Evolutionary conservation across 2,329 filamentous ascomycete species (phyloP), one percentile per base, ranked within the genome.

Genomic region (Xylaria sp.): DNA sequence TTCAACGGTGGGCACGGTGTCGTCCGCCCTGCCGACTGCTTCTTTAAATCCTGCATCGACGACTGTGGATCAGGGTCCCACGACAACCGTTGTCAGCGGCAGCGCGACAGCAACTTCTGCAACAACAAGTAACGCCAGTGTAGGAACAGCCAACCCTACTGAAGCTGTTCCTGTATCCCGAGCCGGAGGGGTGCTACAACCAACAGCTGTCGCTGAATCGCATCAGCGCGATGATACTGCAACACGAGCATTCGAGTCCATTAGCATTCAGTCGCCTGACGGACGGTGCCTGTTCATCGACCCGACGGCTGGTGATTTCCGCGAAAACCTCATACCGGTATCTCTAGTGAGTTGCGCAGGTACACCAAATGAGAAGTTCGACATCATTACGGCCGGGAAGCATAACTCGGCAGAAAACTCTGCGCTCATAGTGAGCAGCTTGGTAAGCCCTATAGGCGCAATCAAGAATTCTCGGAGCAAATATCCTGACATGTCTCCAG

Each of bases 241-340:
- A 2, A 84, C 80, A 1, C 82, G 84, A 2, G 81, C 82, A 7
- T 83, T 87, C 65, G 80, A 79, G 46, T 80, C 79, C 46, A 82
- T 84, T 48, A 79, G 81, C 64, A 84, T 88, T 75, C 80, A 82
- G 39, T 82, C 84, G 0, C 77, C 84, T 12, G 82, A 84, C 69
- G 85, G 85, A 32, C 80, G 84, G 61, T 88, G 85, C 67, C 80
- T 87, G n/a, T 86, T 82, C 41, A 76, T 87, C 54, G 83, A 87
- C 72, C 83, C 84, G 0, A 84, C 84, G 1, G 85, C 84, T 0
- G 86, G 85, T 44, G 85, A 88, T 72, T 87, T 87, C 76, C 83
- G 85, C 6, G 80, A 84, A 76, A 88, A 88, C 72, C 78, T 87
- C 56, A 86, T 87, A 60, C 85, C 85, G 1, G 76, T 87, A 9